Percentiles rank a stretch among this genome's conserved stretches.
Evolutionary conservation across 495 filamentous ascomycete species (phyloP).

Genomic region (Hypoxylon fuscum): DNA sequence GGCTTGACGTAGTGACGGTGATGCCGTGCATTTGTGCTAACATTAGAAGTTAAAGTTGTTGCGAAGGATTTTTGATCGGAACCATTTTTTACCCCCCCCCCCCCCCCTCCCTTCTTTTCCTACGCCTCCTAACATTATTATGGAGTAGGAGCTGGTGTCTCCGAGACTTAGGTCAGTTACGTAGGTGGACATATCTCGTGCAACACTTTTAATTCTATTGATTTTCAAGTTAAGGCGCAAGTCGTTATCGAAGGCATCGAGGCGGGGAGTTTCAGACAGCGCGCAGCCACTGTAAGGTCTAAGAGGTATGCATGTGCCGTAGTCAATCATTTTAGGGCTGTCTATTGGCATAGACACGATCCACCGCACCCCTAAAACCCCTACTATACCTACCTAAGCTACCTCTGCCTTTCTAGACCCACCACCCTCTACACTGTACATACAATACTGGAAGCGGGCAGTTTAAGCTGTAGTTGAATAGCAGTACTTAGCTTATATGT

Average conservation of each 20-base stretch:
- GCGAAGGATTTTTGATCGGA: slow-evolving; percentile 37
- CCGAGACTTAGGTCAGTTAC: slow-evolving; percentile 35
- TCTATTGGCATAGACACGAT: not conserved
- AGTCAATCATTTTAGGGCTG: slow-evolving; percentile 3
- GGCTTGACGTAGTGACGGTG: slow-evolving; percentile 21
- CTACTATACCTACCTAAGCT: no score
- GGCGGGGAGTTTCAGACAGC: slow-evolving; percentile 32
- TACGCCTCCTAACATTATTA: no score
- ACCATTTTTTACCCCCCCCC: slow-evolving; percentile 25
- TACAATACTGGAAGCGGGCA: no score
- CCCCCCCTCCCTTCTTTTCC: slow-evolving; percentile 12
- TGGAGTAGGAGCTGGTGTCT: not conserved
- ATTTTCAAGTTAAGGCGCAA: slow-evolving; percentile 14
- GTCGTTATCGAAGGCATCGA: slow-evolving; percentile 19
- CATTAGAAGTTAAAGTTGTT: slow-evolving; percentile 34
- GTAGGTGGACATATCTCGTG: slow-evolving; percentile 23
- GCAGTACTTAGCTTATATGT: not conserved
- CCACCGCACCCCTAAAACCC: no score
- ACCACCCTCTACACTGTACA: no score
- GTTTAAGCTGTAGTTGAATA: no score
- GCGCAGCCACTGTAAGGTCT: slow-evolving; percentile 31
- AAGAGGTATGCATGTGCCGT: slow-evolving; percentile 5
- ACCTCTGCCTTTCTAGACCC: no score
- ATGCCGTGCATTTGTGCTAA: slow-evolving; percentile 40
- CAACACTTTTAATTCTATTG: slow-evolving; percentile 3